phyloP scores from a whole-genome alignment of 2,329 filamentous ascomycete species.

The Colletotrichum gigasporum region DNA sequence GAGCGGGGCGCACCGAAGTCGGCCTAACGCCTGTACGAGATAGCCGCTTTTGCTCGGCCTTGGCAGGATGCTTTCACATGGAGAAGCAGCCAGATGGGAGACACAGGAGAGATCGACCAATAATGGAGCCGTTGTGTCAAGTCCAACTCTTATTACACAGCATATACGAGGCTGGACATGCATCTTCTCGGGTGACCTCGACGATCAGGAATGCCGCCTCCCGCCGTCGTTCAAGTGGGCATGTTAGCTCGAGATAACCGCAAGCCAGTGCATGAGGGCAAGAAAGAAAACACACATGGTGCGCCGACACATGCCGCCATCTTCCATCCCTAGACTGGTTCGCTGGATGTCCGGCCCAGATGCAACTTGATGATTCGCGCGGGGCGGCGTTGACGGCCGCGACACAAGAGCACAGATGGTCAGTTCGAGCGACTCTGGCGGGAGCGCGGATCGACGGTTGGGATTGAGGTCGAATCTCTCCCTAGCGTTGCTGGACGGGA shows the following conservation, averaged over 20 bases:
- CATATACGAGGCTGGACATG: constrained; percentile 2
- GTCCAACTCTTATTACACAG: background rate
- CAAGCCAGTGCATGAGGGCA: background rate
- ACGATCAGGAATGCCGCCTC: background rate
- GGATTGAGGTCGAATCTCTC: background rate
- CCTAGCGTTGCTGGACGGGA: constrained; percentile 1
- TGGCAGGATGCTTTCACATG: no score
- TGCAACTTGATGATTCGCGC: background rate
- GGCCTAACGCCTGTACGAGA: background rate
- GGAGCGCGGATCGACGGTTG: background rate
- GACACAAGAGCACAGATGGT: background rate
- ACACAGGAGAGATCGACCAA: no score
- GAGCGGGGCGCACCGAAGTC: no score
- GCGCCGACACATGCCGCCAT: no score
- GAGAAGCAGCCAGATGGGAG: background rate
- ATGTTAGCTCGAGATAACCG: no score
- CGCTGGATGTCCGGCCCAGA: background rate
- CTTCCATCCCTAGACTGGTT: no score
- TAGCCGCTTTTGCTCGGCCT: no score
- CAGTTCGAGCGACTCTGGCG: background rate
- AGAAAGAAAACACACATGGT: no score
- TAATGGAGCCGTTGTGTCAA: no score
- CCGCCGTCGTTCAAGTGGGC: no score
- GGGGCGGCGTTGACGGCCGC: background rate
- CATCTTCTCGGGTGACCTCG: no score